A percentile compares a stretch with the other conserved stretches of the same genome.
Evolutionary conservation across 2,329 filamentous ascomycete species (phyloP).

Genomic region (Dryadomyces sulphureus): DNA sequence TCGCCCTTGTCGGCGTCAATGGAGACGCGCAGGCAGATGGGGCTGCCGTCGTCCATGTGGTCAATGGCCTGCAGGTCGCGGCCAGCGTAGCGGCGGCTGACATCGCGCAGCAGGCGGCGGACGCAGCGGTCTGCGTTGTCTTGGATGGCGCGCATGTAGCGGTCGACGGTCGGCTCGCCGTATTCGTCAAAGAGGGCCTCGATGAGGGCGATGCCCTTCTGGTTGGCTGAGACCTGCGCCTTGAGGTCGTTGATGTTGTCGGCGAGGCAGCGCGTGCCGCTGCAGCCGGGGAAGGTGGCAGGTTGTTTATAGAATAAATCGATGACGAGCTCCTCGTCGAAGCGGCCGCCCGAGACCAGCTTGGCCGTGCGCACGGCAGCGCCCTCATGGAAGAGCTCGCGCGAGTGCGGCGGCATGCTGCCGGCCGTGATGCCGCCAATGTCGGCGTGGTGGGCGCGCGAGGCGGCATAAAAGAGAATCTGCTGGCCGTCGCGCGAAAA

Average conservation of each 20-base stretch:
- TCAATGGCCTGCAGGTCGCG: conserved; percentile 61
- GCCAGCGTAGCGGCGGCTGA: conserved; percentile 49
- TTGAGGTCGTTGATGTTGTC: conserved; percentile 82
- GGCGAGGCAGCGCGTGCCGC: conserved; percentile 60
- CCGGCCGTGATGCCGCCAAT: conserved; percentile 74
- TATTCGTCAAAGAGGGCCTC: conserved; percentile 63
- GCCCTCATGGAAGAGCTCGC: conserved; percentile 49
- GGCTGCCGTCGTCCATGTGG: conserved; percentile 77
- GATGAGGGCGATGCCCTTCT: conserved; percentile 71
- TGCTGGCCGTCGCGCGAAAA: conserved; percentile 50
- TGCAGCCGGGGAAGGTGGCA: conserved; percentile 59
- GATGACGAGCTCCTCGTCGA: conserved; percentile 63
- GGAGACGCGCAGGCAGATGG: conserved; percentile 58
- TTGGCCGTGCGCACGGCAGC: conserved; percentile 51
- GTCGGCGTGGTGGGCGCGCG: conserved; percentile 68
- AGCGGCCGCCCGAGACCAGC: conserved; percentile 60
- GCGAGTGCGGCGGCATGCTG: conserved; percentile 67
- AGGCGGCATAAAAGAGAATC: conserved; percentile 72
- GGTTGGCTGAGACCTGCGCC: conserved; percentile 75
- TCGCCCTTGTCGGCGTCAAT: conserved; percentile 63
- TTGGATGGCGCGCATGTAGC: conserved; percentile 75
- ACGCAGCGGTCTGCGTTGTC: conserved; percentile 67
- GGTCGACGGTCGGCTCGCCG: conserved; percentile 60
- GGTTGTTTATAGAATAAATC: conserved; percentile 61
- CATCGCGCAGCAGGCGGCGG: conserved; percentile 54